A percentile compares a stretch with the other conserved stretches of the same genome.
Conservation (phyloP, 2,329 filamentous ascomycete genomes). For the Capronia epimyces region DNA sequence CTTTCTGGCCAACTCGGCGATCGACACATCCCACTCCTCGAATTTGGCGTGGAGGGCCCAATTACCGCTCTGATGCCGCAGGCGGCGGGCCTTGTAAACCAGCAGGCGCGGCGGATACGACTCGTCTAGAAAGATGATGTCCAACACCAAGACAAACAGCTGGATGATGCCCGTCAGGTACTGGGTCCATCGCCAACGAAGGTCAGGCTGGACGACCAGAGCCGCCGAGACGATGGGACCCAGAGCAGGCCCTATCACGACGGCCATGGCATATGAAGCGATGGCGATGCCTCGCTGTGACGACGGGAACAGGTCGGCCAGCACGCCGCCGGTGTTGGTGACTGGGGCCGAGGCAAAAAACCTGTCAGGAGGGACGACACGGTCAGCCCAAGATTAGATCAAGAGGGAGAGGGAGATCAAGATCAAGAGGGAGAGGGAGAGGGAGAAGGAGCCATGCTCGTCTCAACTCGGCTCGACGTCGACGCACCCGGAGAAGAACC, state of each 20-base stretch:
- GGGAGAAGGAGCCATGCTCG: no score
- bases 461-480: neutral
- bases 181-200: constrained; percentile 62
- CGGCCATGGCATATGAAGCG: constrained; percentile 53
- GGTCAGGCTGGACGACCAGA: constrained; percentile 54
- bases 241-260: constrained; percentile 38
- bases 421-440: neutral
- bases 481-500: constrained; percentile 21
- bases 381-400: constrained; percentile 2
- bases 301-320: constrained; percentile 60
- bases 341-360: constrained; percentile 50
- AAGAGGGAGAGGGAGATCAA: neutral
- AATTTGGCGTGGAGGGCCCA: constrained; percentile 40
- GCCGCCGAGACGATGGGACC: constrained; percentile 57
- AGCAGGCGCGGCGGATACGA: constrained; percentile 53
- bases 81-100: constrained; percentile 45
- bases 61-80: constrained; percentile 49
- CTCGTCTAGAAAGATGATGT: constrained; percentile 51
- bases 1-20: constrained; percentile 41
- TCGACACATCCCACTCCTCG: constrained; percentile 39
- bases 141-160: constrained; percentile 53
- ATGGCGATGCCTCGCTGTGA: constrained; percentile 61
- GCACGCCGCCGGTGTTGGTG: constrained; percentile 64
- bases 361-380: neutral
- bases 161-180: constrained; percentile 60